A percentile compares a stretch with the other conserved stretches of the same genome.
These are phyloP conservation scores for Blastocladiella emersonii DNA, from an alignment of 371 early-diverging fungal genomes.

Conservation along the genomic window DNA sequence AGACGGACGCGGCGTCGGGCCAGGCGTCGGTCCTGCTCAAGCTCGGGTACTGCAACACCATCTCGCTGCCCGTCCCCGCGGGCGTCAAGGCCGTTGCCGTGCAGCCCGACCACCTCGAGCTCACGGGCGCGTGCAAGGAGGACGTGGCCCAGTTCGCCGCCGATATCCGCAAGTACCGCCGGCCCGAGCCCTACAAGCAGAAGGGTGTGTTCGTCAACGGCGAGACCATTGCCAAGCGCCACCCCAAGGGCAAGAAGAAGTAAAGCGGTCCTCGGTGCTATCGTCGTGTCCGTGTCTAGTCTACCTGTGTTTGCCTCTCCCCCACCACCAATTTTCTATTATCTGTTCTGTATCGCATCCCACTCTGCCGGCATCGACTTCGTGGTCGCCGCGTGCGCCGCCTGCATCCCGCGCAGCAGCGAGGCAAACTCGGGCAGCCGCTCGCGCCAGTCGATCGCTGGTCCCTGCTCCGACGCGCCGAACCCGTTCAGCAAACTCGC, in stretches of 20 bases:
- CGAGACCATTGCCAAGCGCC: conserved; percentile 92
- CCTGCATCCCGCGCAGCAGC: no score
- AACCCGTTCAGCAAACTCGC: no score
- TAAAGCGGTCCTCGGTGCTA: no score
- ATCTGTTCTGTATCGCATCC: no score
- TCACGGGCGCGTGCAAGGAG: conserved; percentile 64
- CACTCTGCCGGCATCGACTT: no score
- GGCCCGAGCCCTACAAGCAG: conserved; percentile 96
- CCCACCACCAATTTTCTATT: no score
- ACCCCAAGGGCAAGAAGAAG: conserved; percentile 70
- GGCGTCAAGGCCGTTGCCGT: conserved; percentile 64
- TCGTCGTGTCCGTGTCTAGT: no score
- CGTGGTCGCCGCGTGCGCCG: no score
- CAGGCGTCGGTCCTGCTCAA: conserved; percentile 32
- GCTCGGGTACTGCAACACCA: conserved; percentile 80
- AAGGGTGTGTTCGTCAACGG: conserved; percentile 96
- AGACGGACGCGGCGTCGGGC: conserved; percentile 14
- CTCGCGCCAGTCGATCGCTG: no score
- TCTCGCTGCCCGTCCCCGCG: conserved; percentile 61
- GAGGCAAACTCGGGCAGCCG: no score
- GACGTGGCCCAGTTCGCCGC: conserved; percentile 81
- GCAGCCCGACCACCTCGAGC: conserved; percentile 69
- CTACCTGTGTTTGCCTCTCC: no score
- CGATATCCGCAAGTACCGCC: conserved; percentile 73
- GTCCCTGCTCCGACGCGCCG: no score